A percentile compares a stretch with the other conserved stretches of the same genome.
Conservation (phyloP, 2,329 filamentous ascomycete genomes). For the Pyrenochaeta sp. region DNA sequence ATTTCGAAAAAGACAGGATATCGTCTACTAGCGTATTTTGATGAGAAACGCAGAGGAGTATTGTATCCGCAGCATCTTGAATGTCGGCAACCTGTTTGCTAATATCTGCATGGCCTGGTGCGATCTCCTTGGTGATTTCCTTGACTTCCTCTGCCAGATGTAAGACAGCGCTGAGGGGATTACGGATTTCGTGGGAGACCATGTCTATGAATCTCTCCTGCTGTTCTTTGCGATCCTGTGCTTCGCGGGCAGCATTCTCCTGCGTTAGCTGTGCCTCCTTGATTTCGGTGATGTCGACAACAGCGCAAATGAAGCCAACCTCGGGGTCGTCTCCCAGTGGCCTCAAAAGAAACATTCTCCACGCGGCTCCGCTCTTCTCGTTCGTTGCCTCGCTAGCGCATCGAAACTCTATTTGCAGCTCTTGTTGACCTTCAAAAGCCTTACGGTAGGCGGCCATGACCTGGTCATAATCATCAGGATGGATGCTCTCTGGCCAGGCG, state of each 20-base stretch:
- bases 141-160: conserved; percentile 56
- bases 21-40: conserved; percentile 58
- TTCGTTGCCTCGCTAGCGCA: conserved; percentile 45
- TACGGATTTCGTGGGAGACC: conserved; percentile 54
- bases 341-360: conserved; percentile 55
- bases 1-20: conserved; percentile 57
- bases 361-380: conserved; percentile 37
- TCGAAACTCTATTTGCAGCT: conserved; percentile 55
- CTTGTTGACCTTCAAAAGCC: conserved; percentile 50
- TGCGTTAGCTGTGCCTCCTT: conserved; percentile 55
- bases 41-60: conserved; percentile 55
- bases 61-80: conserved; percentile 49
- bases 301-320: conserved; percentile 56
- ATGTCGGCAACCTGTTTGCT: conserved; percentile 39
- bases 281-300: conserved; percentile 57
- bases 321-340: conserved; percentile 53
- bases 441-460: conserved; percentile 56
- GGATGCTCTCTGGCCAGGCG: conserved; percentile 57
- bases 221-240: conserved; percentile 54
- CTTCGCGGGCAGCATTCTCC: conserved; percentile 53
- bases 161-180: conserved; percentile 51
- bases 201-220: conserved; percentile 59
- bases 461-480: conserved; percentile 54
- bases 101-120: conserved; percentile 20
- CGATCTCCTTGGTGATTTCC: conserved; percentile 40